These are phyloP conservation scores for Aurifilum marmelostoma DNA, from an alignment of 2,329 filamentous ascomycete species.

Conservation along the genomic window DNA sequence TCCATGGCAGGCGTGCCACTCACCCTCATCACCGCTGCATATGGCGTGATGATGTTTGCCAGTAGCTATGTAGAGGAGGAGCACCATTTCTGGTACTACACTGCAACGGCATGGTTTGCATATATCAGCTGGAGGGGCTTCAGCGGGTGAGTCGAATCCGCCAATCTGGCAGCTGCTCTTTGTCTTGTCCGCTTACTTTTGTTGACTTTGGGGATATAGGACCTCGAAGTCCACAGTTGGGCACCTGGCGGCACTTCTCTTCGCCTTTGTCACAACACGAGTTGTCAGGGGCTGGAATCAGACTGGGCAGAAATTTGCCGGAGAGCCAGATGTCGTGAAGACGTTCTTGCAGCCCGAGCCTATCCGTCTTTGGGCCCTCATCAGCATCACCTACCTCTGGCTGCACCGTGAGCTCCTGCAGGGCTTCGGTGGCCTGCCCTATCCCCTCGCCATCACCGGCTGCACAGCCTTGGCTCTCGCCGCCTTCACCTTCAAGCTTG, in stretches of 20 bases:
- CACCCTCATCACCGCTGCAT: conserved; percentile 58
- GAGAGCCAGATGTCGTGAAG: conserved; percentile 84
- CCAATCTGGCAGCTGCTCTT: neutral
- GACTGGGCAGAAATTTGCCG: conserved; percentile 93
- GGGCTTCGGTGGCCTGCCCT: conserved; percentile 47
- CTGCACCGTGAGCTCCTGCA: conserved; percentile 52
- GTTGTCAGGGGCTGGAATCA: conserved; percentile 87
- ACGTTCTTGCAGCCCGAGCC: conserved; percentile 67
- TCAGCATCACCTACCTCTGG: conserved; percentile 70
- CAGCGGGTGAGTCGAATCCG: conserved; percentile 39
- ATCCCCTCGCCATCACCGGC: conserved; percentile 45
- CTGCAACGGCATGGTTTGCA: conserved; percentile 70
- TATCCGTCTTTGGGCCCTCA: conserved; percentile 72
- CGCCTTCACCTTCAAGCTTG: conserved; percentile 84
- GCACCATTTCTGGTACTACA: conserved; percentile 99
- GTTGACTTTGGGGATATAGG: conserved; percentile 28
- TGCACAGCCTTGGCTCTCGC: conserved; percentile 49
- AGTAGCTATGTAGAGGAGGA: conserved; percentile 98
- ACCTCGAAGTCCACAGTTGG: conserved; percentile 34
- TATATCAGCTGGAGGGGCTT: conserved; percentile 55
- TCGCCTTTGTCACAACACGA: conserved; percentile 65
- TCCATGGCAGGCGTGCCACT: conserved; percentile 47
- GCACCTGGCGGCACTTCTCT: conserved; percentile 38
- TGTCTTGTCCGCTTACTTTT: neutral
- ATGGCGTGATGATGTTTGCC: conserved; percentile 93